Evolutionary conservation across 106 monocot genomes (phyloP), one percentile per base, ranked within the genome.

Genomic region (Xerophyta viscosa): DNA sequence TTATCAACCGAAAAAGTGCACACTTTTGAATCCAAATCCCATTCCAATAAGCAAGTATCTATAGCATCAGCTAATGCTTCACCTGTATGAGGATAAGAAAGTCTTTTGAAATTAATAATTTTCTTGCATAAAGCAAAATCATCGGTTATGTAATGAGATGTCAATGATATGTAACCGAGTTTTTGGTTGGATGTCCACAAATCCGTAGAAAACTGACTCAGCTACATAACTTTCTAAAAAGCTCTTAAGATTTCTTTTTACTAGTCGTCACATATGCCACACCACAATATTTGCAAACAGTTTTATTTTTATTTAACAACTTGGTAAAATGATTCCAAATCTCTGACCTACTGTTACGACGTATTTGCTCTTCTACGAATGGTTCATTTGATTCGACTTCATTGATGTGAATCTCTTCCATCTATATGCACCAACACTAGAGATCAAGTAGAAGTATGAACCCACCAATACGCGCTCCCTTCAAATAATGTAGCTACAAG

Each of bases 131-230:
- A 47, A 13, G 25, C 27, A 29, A 66, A 66, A 30, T 47, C 22
- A 2, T 25, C 45, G 56, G 46, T 25, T 17, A 48, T 48, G 31
- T 46, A 66, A 46, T 66, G 66, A 20, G 57, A 47, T 24, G 15
- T 49, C 20, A 57, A 20, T 13, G 10, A 29, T 20, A 57, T 57
- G n/a, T 66, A 66, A 39, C 31, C 29, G 13, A 64, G n/a, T 18
- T 50, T 55, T 52, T 64, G 64, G 20, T 27, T 41, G 31, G 52
- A 52, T 22, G 46, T 37, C 65, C 59, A 72, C 7, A 59, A 15
- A 66, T 65, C 65, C 46, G 8, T 58, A 8, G 60, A 9, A 72
- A 60, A 45, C 37, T 51, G 13, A 66, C 23, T 22, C 31, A 44
- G 31, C 37, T 36, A 37, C n/a, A 18, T 8, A 64, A 14, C 5